A percentile compares a stretch with the other conserved stretches of the same genome.
Conservation (phyloP, 208 protist genomes). For the Leishmania tarentolae region DNA sequence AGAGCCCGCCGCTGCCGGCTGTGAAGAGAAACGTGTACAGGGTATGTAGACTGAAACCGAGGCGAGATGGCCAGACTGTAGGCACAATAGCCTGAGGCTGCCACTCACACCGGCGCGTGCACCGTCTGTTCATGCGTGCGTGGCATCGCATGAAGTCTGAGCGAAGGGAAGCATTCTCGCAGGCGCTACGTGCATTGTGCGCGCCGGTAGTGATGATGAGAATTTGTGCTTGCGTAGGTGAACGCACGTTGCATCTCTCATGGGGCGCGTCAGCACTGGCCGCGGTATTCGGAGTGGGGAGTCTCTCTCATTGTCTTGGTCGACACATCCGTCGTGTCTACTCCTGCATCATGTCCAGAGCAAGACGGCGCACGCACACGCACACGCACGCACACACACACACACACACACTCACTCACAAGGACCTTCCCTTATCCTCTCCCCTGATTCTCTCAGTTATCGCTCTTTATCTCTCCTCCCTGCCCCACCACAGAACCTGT, state of each 20-base stretch:
- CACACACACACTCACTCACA: not conserved
- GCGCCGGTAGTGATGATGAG: not conserved
- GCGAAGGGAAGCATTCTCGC: not conserved
- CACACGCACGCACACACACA: not conserved
- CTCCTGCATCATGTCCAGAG: too few species aligned
- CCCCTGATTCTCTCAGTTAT: not conserved
- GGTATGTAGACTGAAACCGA: not conserved
- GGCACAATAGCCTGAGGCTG: not conserved
- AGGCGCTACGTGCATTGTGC: not conserved
- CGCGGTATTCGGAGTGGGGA: not conserved
- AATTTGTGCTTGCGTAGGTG: not conserved
- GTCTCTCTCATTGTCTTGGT: not conserved
- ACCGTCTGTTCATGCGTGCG: not conserved
- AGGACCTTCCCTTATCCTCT: not conserved
- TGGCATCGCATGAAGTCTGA: not conserved
- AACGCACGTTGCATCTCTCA: not conserved
- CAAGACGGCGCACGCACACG: not conserved
- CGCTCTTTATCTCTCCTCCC: not conserved
- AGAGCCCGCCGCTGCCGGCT: not conserved
- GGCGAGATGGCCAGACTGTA: not conserved
- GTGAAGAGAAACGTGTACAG: not conserved
- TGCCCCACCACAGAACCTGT: not conserved
- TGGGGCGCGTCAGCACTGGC: not conserved
- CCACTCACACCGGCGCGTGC: not conserved
- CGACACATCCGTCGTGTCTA: not conserved